phyloP scores from a whole-genome alignment of 495 filamentous ascomycete species.

The Penicillium canescens region DNA sequence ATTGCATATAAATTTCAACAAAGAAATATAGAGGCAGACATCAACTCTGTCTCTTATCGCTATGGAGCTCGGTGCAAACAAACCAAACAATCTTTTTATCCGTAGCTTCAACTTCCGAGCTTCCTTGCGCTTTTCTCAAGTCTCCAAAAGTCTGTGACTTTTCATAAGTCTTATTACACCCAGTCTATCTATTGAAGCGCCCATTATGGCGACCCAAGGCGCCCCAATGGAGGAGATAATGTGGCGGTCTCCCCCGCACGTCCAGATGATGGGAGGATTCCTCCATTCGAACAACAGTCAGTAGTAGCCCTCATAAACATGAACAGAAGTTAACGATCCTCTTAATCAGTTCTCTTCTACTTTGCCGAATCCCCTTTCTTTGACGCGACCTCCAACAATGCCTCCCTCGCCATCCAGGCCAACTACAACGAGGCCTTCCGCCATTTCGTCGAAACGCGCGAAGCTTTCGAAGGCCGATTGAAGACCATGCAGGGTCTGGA shows the following conservation, averaged over 20 bases:
- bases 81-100: conserved; percentile 32
- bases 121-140: neutral
- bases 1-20: conserved; percentile 3
- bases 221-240: conserved; percentile 74
- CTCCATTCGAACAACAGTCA: conserved; percentile 52
- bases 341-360: conserved; percentile 73
- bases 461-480: conserved; percentile 75
- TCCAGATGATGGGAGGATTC: conserved; percentile 58
- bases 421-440: conserved; percentile 68
- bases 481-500: conserved; percentile 80
- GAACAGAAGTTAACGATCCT: neutral
- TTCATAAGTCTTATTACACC: neutral
- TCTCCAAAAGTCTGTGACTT: neutral
- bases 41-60: too few species aligned
- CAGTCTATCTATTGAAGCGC: neutral
- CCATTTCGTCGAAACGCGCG: conserved; percentile 64
- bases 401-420: conserved; percentile 71
- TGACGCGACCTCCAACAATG: conserved; percentile 87
- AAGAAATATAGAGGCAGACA: neutral
- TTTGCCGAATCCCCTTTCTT: conserved; percentile 90
- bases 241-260: conserved; percentile 64
- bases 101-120: conserved; percentile 10
- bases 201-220: conserved; percentile 50
- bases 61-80: conserved; percentile 33
- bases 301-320: conserved; percentile 3